phyloP scores from a whole-genome alignment of 148 eudicot species.

The Diospyros kaki region DNA sequence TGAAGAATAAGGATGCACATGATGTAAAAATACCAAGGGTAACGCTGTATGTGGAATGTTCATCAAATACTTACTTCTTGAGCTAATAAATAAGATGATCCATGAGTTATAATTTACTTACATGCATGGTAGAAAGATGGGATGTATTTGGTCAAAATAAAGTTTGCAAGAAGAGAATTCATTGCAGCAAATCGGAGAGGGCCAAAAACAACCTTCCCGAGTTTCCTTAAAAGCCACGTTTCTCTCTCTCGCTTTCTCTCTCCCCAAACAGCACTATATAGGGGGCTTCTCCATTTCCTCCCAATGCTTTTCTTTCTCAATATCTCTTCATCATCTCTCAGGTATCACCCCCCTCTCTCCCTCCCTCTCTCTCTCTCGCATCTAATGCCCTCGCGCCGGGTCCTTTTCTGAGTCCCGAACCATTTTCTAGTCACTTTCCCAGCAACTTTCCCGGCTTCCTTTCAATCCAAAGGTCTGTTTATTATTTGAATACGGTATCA shows the following conservation, averaged over 20 bases:
- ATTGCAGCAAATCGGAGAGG: constrained; percentile 16
- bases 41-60: too few species aligned
- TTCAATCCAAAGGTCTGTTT: background rate
- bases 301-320: constrained; percentile 15
- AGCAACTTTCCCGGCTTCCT: constrained; percentile 9
- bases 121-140: constrained; percentile 15
- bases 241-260: constrained; percentile 16
- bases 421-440: constrained; percentile 9
- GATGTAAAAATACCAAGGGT: too few species aligned
- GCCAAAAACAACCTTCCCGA: constrained; percentile 24
- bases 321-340: constrained; percentile 10
- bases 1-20: too few species aligned
- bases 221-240: constrained; percentile 41
- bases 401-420: background rate
- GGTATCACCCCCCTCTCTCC: constrained; percentile 1
- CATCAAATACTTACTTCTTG: background rate
- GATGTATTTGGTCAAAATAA: constrained; percentile 25
- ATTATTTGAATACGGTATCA: background rate
- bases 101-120: constrained; percentile 1
- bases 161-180: constrained; percentile 9
- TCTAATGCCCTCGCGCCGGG: background rate
- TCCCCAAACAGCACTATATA: constrained; percentile 22
- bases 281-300: constrained; percentile 16
- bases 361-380: background rate
- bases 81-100: background rate